Evolutionary conservation across 2,329 filamentous ascomycete species (phyloP), one percentile per base, ranked within the genome.

Genomic region (Apiospora malaysiana): DNA sequence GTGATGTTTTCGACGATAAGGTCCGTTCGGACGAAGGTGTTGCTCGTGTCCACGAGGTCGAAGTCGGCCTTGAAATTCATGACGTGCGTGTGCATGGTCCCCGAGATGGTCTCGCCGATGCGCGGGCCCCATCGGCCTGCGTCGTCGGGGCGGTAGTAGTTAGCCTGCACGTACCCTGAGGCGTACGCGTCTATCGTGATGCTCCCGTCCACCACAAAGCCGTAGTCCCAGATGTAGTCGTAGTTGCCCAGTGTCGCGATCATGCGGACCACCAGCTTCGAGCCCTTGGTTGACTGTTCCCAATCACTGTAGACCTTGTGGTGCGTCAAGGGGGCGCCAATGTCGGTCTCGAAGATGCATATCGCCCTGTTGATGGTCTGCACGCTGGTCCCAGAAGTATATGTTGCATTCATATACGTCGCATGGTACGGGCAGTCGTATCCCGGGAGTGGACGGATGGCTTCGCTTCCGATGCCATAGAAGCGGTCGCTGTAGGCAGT

Each of bases 161-260:
- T 77, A 43, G 75, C 74, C 72, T 79, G 77, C 5, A 82, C 75
- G 46, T 81, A 81, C 27, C 80, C 80, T 0, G 79, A 80, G 0
- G 80, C 80, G 16, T 75, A 77, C 23, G 78, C 78, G 10, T 79
- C 66, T 70, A 83, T 79, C 66, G 81, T 78, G 12, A 83, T 72
- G 10, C 79, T 79, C 1, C 77, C 79, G 71, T 81, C 78, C 10
- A 81, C 72, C 49, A 76, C 74, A 70, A 79, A 80, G 23, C 71
- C 27, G 68, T 79, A 80, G 68, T 76, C 75, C 42, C 78, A 78
- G n/a, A 79, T 73, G 71, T 80, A 80, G 70, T 83, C 82, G 70
- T 83, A 83, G 71, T 83, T 84, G 7, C 82, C 81, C 25, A 83
- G 76, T 0, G 81, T 83, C 0, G 81, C 43, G 32, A 70, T 42